A percentile compares a stretch with the other conserved stretches of the same genome.
Evolutionary conservation across 805 yeast genomes (phyloP).

Genomic region (Clavispora asparagi): DNA sequence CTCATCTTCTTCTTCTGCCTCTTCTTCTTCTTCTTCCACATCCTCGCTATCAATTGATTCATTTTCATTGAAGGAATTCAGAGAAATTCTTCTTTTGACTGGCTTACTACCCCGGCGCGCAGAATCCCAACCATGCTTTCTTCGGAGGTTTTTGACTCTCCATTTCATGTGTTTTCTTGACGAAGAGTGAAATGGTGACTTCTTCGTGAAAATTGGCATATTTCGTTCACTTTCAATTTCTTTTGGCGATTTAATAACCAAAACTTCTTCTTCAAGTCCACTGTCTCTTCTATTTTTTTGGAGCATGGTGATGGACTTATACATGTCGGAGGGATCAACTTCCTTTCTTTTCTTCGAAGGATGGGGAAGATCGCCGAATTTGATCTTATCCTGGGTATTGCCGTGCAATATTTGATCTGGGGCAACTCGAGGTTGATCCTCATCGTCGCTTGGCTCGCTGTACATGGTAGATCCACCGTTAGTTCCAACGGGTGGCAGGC

Average conservation of each 20-base stretch:
- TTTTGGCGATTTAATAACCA: conserved; percentile 73
- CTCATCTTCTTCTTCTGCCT: neutral
- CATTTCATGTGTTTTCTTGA: neutral
- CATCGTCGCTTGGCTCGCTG: conserved; percentile 42
- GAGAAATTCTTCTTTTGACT: conserved; percentile 2
- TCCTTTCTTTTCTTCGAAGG: conserved; percentile 41
- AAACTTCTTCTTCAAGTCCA: conserved; percentile 60
- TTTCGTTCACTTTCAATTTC: conserved; percentile 47
- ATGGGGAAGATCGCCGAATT: conserved; percentile 57
- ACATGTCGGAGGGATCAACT: conserved; percentile 78
- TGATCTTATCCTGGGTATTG: conserved; percentile 32
- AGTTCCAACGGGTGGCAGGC: conserved; percentile 1
- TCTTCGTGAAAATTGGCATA: conserved; percentile 32
- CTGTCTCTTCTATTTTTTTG: conserved; percentile 38
- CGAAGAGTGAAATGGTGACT: conserved; percentile 3
- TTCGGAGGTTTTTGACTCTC: conserved; percentile 12
- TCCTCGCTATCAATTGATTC: conserved; percentile 11
- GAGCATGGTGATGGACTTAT: conserved; percentile 76
- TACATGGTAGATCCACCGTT: conserved; percentile 20
- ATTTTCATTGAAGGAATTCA: conserved; percentile 1
- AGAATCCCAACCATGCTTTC: neutral
- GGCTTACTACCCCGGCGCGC: neutral
- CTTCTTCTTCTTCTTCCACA: conserved; percentile 2
- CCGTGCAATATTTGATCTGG: neutral
- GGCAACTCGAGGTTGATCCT: conserved; percentile 7